phyloP scores from a whole-genome alignment of 2,329 filamentous ascomycete genomes.

The Grosmannia serpens region DNA sequence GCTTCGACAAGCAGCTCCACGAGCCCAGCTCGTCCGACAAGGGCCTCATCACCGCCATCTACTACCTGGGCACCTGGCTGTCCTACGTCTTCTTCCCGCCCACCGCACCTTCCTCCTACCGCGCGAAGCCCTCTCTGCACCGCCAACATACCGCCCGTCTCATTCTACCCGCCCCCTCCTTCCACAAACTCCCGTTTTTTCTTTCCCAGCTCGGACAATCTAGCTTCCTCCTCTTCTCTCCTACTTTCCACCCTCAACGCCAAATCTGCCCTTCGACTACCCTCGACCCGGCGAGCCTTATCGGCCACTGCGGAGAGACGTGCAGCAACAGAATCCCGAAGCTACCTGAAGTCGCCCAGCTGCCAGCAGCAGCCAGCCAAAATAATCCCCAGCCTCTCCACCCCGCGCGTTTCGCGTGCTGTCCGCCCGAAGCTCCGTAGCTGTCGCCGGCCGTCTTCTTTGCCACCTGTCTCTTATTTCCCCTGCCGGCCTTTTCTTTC shows the following conservation, averaged over 20 bases:
- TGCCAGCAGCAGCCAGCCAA: background rate
- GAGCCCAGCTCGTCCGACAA: constrained; percentile 31
- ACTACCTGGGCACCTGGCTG: constrained; percentile 44
- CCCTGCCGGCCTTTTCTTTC: background rate
- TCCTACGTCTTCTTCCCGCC: constrained; percentile 38
- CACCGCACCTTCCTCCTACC: constrained; percentile 7
- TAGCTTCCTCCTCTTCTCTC: background rate
- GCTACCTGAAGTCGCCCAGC: background rate
- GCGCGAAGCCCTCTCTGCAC: constrained; percentile 4
- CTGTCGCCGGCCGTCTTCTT: constrained; percentile 3
- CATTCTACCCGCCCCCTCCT: background rate
- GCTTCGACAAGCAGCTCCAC: constrained; percentile 36
- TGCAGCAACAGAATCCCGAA: background rate
- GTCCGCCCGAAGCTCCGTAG: constrained; percentile 5
- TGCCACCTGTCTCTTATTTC: constrained; percentile 2
- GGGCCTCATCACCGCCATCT: constrained; percentile 43
- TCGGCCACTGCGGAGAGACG: background rate
- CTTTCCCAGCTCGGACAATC: background rate
- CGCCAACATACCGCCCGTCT: background rate
- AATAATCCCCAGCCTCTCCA: constrained; percentile 1
- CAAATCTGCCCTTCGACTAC: background rate
- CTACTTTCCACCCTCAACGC: background rate
- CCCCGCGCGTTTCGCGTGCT: constrained; percentile 6
- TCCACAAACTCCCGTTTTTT: background rate
- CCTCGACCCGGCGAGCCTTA: background rate